Evolutionary conservation across 305 asterid species (phyloP), one percentile per base, ranked within the genome.

Genomic region (Ilex paraguariensis): DNA sequence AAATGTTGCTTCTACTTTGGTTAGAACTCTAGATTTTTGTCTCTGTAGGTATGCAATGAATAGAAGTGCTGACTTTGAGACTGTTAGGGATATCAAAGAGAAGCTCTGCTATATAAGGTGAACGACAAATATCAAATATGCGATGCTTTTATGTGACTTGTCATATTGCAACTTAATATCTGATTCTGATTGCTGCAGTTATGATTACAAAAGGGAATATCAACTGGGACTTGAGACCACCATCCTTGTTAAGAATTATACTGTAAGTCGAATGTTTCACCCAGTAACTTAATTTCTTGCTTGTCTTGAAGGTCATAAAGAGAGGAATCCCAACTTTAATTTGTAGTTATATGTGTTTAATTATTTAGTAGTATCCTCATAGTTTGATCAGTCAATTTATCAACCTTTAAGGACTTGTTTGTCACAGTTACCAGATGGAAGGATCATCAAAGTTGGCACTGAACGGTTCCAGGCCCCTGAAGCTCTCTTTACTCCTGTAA

Each of bases 391-490:
- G 42, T 36, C 42, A 1, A 36, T 21, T 21, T 21, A 21, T 21
- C 28, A 21, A 21, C 28, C 28, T 21, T 21, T 21, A 21, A 21
- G 28, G 28, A 21, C 28, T 21, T 21, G 1, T 21, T 21, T 21
- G 28, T 21, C 28, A 21, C 76, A 92, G 98, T 88, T 92, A 64
- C 98, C 98, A 69, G 98, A 92, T 84, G 98, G 98, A 81, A 89
- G 97, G 73, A 84, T 86, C 67, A 87, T 92, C 62, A 92, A 92
- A 83, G 98, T 89, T 64, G 96, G 95, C 72, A 85, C 95, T 44
- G 98, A 89, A 74, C 78, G 98, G 65, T 92, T 92, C 82, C 98
- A 89, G 79, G 97, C 98, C 73, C 95, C 98, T 17, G 98, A 92
- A 71, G 98, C 97, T 63, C 97, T 92, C 61, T 92, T 92, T 64